Conservation (phyloP, 768 basidiomycete species). For the Lentinula edodes region DNA sequence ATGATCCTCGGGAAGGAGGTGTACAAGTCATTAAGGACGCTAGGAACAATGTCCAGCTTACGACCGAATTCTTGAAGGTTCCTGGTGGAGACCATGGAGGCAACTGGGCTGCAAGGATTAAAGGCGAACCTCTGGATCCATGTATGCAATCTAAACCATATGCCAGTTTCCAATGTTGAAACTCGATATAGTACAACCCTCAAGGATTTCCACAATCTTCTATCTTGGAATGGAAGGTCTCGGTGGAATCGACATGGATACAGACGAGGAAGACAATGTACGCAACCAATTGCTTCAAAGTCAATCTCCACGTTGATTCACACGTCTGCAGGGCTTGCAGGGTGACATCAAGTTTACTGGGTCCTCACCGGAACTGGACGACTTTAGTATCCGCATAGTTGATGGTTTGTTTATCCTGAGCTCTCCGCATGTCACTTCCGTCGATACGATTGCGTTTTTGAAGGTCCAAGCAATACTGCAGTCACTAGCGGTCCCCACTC, state of each 20-base stretch:
- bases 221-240: slow-evolving; percentile 87
- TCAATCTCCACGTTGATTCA: slow-evolving; percentile 7
- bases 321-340: slow-evolving; percentile 55
- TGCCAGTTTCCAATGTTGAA: neutral
- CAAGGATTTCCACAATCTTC: slow-evolving; percentile 74
- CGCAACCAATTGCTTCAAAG: slow-evolving; percentile 14
- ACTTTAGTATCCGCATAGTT: slow-evolving; percentile 73
- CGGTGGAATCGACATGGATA: slow-evolving; percentile 76
- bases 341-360: slow-evolving; percentile 70
- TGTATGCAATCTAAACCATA: slow-evolving; percentile 32
- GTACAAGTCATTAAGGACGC: slow-evolving; percentile 80
- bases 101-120: slow-evolving; percentile 84
- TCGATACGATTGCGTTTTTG: slow-evolving; percentile 5
- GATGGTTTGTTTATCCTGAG: slow-evolving; percentile 47
- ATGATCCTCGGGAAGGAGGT: slow-evolving; percentile 82
- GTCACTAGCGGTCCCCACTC: slow-evolving; percentile 52
- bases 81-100: slow-evolving; percentile 78
- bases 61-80: slow-evolving; percentile 83
- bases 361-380: slow-evolving; percentile 70
- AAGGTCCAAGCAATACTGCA: slow-evolving; percentile 55
- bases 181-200: slow-evolving; percentile 32
- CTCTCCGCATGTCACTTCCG: neutral
- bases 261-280: slow-evolving; percentile 71
- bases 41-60: slow-evolving; percentile 79
- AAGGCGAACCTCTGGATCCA: slow-evolving; percentile 68